phyloP scores from a whole-genome alignment of 495 filamentous ascomycete species.

The Venustampulla echinocandica region DNA sequence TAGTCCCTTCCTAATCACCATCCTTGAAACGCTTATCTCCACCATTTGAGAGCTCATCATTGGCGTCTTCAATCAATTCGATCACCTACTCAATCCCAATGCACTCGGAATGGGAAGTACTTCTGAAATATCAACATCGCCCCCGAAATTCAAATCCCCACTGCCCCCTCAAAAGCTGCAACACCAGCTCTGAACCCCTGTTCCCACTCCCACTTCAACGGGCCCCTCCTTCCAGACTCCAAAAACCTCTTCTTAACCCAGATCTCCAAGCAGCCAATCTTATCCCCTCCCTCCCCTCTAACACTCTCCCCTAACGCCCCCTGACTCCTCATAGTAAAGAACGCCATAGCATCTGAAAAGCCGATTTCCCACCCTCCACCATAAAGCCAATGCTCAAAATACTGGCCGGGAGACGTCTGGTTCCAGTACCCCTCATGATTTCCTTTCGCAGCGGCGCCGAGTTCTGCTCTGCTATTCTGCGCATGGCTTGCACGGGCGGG shows the following conservation, averaged over 20 bases:
- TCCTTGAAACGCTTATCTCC: no score
- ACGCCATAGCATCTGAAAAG: conserved; percentile 39
- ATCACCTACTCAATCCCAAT: no score
- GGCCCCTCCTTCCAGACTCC: conserved; percentile 33
- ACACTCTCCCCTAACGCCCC: conserved; percentile 8
- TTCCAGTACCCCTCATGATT: conserved; percentile 39
- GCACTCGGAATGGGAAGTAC: no score
- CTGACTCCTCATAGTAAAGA: conserved; percentile 31
- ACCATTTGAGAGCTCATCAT: no score
- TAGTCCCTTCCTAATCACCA: no score
- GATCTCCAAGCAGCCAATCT: conserved; percentile 43
- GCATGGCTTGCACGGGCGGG: conserved; percentile 25
- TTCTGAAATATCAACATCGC: no score
- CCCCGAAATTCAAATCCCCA: conserved; percentile 17
- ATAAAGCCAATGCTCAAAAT: conserved; percentile 42
- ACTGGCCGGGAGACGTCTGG: conserved; percentile 27
- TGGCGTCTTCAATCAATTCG: no score
- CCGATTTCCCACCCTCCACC: conserved; percentile 45
- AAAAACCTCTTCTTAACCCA: conserved; percentile 45
- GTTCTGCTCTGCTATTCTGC: conserved; percentile 22
- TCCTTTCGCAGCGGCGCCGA: conserved; percentile 23
- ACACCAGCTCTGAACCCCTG: conserved; percentile 41
- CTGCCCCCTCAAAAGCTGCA: conserved; percentile 30
- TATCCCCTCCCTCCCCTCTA: conserved; percentile 31
- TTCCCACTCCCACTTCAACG: conserved; percentile 44